Conservation (phyloP, 177 flowering plant species). For the Vitis hybrid region DNA sequence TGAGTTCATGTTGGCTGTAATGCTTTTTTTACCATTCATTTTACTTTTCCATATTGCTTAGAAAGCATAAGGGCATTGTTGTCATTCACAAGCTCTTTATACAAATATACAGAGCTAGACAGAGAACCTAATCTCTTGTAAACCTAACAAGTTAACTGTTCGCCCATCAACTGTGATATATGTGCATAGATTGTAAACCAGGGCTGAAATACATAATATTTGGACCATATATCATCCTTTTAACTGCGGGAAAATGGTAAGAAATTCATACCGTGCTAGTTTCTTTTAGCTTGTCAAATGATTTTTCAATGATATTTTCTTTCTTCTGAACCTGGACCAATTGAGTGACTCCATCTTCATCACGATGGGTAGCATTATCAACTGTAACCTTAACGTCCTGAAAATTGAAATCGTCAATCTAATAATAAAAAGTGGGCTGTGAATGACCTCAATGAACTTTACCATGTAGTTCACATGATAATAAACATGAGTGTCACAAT, state of each 20-base stretch:
- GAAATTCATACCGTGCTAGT: conserved; percentile 63
- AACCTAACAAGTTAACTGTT: too few species aligned
- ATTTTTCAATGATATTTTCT: conserved; percentile 60
- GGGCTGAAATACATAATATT: not conserved
- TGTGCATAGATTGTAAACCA: not conserved
- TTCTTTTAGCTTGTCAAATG: conserved; percentile 78
- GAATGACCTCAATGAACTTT: not conserved
- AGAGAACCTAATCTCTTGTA: too few species aligned
- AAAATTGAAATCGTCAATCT: conserved; percentile 1
- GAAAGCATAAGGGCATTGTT: too few species aligned
- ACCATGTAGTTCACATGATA: not conserved
- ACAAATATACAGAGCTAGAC: too few species aligned
- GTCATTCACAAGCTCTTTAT: too few species aligned
- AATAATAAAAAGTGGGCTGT: not conserved
- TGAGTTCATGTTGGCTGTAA: too few species aligned
- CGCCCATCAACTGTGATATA: not conserved
- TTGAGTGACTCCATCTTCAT: conserved; percentile 23
- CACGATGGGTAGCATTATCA: conserved; percentile 18
- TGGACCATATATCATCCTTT: not conserved
- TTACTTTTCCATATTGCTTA: too few species aligned
- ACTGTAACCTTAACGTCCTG: conserved; percentile 42
- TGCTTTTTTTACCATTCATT: too few species aligned
- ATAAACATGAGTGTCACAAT: not conserved
- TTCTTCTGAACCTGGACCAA: conserved; percentile 55
- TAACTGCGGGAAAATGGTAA: not conserved